Conservation (phyloP, 352 stramenopile genomes). For the Globisporangium takayamanum region DNA sequence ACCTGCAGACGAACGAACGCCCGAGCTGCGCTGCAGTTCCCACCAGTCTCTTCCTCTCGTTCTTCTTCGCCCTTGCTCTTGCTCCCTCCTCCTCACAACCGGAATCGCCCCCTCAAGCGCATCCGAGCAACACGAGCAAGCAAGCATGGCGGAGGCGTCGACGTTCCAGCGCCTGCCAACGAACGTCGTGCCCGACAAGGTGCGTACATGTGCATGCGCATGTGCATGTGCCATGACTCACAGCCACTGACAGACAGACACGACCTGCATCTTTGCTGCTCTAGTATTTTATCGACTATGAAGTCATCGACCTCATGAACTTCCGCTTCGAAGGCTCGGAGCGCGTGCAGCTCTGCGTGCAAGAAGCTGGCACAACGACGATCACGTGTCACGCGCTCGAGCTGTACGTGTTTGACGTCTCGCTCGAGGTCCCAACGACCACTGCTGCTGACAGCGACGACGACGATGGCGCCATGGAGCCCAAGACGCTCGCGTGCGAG, state of each 20-base stretch:
- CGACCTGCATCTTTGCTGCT: too few species aligned
- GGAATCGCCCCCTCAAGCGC: too few species aligned
- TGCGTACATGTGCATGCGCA: conserved; percentile 7
- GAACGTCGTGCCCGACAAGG: conserved; percentile 50
- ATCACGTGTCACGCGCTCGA: conserved; percentile 95
- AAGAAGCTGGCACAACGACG: conserved; percentile 40
- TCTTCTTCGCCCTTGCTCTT: too few species aligned
- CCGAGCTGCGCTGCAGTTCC: too few species aligned
- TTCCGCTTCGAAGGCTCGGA: conserved; percentile 73
- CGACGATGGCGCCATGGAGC: background rate
- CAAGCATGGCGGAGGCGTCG: conserved; percentile 3
- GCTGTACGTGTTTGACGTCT: conserved; percentile 80
- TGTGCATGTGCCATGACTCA: background rate
- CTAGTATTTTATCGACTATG: conserved; percentile 70
- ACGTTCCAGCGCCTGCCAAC: conserved; percentile 52
- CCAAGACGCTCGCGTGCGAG: conserved; percentile 27
- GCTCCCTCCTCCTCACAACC: too few species aligned
- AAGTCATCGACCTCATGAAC: conserved; percentile 70
- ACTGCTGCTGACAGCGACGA: conserved; percentile 11
- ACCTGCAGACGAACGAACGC: too few species aligned
- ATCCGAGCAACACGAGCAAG: background rate
- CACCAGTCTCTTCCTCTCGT: too few species aligned
- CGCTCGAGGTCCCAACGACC: conserved; percentile 31
- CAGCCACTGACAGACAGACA: background rate
- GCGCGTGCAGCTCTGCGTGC: conserved; percentile 42